Conservation (phyloP, 495 filamentous ascomycete genomes). For the Aspergillus cristatus region DNA sequence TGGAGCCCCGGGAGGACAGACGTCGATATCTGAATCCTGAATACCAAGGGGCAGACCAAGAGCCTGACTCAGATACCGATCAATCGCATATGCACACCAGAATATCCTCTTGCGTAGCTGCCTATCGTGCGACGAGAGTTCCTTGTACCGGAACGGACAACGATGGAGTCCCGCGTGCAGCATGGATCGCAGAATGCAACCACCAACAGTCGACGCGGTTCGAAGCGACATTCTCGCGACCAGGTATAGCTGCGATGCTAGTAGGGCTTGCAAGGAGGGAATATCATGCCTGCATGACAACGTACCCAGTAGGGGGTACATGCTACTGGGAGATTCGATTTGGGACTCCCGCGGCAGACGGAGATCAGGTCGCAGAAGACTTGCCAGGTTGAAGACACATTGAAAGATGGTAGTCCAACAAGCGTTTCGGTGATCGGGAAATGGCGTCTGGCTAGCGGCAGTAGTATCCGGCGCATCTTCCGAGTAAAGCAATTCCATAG, state of each 20-base stretch:
- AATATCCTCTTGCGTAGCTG: constrained; percentile 38
- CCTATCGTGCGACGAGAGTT: constrained; percentile 31
- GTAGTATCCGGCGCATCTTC: constrained; percentile 1
- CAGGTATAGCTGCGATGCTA: constrained; percentile 29
- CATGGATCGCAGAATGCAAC: constrained; percentile 31
- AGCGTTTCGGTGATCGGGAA: constrained; percentile 14
- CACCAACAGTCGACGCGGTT: constrained; percentile 29
- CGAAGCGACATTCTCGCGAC: constrained; percentile 32
- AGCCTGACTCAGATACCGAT: constrained; percentile 39
- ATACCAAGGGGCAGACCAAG: constrained; percentile 36
- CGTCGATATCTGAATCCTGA: constrained; percentile 35
- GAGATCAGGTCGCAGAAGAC: constrained; percentile 19
- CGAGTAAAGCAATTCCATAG: constrained; percentile 35
- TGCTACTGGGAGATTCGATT: constrained; percentile 20
- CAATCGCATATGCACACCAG: constrained; percentile 43
- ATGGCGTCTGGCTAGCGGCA: neutral
- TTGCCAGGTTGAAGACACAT: constrained; percentile 30
- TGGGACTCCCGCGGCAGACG: constrained; percentile 16
- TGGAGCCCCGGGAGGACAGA: constrained; percentile 23
- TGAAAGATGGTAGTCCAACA: constrained; percentile 35
- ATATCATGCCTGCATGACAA: constrained; percentile 28
- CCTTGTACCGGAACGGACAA: constrained; percentile 33
- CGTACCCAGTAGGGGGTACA: constrained; percentile 19
- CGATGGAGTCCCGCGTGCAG: constrained; percentile 34
- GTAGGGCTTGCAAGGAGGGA: constrained; percentile 27